phyloP scores from a whole-genome alignment of 2,329 filamentous ascomycete genomes.

The Ilyonectria sp. region DNA sequence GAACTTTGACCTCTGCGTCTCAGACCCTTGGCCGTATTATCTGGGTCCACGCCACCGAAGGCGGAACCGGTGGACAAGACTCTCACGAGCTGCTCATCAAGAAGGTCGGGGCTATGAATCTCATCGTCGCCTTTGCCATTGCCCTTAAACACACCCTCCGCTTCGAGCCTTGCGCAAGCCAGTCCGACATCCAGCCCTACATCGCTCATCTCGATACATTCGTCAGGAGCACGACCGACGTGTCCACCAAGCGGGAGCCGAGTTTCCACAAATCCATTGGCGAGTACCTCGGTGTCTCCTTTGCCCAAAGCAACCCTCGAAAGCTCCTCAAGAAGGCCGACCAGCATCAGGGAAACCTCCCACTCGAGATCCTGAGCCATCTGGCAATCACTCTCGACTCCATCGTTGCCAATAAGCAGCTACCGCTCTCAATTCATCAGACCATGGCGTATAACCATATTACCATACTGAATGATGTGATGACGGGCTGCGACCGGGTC shows the following conservation, averaged over 20 bases:
- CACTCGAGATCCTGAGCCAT: slow-evolving; percentile 83
- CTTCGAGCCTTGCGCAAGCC: slow-evolving; percentile 84
- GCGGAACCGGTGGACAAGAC: slow-evolving; percentile 50
- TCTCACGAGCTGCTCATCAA: slow-evolving; percentile 77
- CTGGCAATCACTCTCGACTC: slow-evolving; percentile 76
- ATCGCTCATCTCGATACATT: slow-evolving; percentile 83
- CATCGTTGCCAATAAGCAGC: slow-evolving; percentile 67
- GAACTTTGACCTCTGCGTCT: slow-evolving; percentile 70
- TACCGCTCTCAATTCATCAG: slow-evolving; percentile 71
- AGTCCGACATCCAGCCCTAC: slow-evolving; percentile 78
- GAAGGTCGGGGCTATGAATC: slow-evolving; percentile 81
- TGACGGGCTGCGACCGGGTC: slow-evolving; percentile 82
- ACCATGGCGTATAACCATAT: slow-evolving; percentile 72
- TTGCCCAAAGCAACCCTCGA: slow-evolving; percentile 82
- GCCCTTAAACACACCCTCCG: slow-evolving; percentile 85
- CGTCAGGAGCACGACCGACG: slow-evolving; percentile 67
- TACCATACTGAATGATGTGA: slow-evolving; percentile 76
- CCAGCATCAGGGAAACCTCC: slow-evolving; percentile 82
- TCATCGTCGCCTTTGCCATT: slow-evolving; percentile 81
- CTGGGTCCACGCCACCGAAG: slow-evolving; percentile 82
- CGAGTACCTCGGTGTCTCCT: slow-evolving; percentile 80
- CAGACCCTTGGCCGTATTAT: slow-evolving; percentile 81
- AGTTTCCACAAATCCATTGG: slow-evolving; percentile 74
- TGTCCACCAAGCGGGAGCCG: slow-evolving; percentile 51
- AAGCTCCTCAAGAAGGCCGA: slow-evolving; percentile 81